Percentiles rank a stretch among this genome's conserved stretches.
Conservation (phyloP, 176 grass and related monocot species). For the Typha latifolia region DNA sequence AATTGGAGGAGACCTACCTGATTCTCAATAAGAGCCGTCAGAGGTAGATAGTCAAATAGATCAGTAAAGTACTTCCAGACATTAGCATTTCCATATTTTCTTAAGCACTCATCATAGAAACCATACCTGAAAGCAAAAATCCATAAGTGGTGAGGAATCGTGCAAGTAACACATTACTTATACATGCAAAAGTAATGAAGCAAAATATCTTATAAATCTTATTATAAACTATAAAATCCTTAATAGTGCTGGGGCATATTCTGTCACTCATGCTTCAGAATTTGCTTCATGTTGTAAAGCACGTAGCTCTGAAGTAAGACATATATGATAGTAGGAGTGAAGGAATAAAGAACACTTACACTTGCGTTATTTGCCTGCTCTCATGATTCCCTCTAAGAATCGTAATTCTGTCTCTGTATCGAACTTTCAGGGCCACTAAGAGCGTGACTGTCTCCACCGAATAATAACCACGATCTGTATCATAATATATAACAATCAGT, state of each 20-base stretch:
- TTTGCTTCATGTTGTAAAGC: no score
- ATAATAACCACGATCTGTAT: slow-evolving; percentile 72
- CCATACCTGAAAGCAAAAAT: slow-evolving; percentile 68
- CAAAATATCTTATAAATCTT: no score
- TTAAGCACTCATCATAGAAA: slow-evolving; percentile 95
- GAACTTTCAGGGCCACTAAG: slow-evolving; percentile 61
- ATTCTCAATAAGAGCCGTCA: slow-evolving; percentile 96
- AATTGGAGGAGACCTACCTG: slow-evolving; percentile 37
- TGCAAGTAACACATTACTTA: no score
- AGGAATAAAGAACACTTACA: slow-evolving; percentile 40
- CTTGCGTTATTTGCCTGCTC: slow-evolving; percentile 78
- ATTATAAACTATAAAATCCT: no score
- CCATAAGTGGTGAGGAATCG: not conserved
- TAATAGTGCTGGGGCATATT: no score
- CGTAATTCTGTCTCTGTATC: slow-evolving; percentile 68
- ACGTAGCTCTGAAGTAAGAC: not conserved
- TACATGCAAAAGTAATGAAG: no score
- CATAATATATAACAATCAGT: slow-evolving; percentile 11
- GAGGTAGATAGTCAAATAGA: slow-evolving; percentile 94
- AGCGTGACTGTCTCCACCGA: slow-evolving; percentile 59
- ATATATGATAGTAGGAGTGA: not conserved
- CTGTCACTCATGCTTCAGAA: no score
- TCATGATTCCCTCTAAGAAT: slow-evolving; percentile 76
- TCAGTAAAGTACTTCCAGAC: slow-evolving; percentile 99
- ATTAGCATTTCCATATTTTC: slow-evolving; percentile 99